phyloP scores from a whole-genome alignment of 148 eudicot genomes.

The Camellia sinensis region DNA sequence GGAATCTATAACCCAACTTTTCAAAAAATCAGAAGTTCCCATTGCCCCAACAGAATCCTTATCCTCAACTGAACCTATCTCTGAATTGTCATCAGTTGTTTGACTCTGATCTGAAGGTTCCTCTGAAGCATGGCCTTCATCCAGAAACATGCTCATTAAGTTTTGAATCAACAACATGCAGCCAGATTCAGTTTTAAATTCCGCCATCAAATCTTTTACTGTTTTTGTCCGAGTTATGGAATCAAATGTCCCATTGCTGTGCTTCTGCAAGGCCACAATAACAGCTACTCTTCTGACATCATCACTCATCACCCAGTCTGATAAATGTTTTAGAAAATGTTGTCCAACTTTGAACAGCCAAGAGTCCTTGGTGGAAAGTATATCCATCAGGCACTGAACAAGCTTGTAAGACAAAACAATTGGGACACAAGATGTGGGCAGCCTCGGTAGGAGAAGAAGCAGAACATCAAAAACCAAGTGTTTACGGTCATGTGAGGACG shows the following conservation, averaged over 20 bases:
- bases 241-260: slow-evolving; percentile 89
- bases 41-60: slow-evolving; percentile 55
- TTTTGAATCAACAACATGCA: slow-evolving; percentile 72
- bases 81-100: slow-evolving; percentile 84
- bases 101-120: slow-evolving; percentile 94
- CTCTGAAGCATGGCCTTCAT: slow-evolving; percentile 65
- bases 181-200: slow-evolving; percentile 75
- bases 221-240: slow-evolving; percentile 65
- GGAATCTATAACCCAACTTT: slow-evolving; percentile 86
- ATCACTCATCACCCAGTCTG: slow-evolving; percentile 67
- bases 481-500: slow-evolving; percentile 90
- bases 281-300: slow-evolving; percentile 71
- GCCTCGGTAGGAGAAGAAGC: slow-evolving; percentile 80
- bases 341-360: slow-evolving; percentile 85
- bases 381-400: slow-evolving; percentile 84
- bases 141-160: slow-evolving; percentile 73
- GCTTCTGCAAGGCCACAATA: slow-evolving; percentile 79
- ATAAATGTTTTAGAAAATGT: slow-evolving; percentile 64
- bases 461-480: slow-evolving; percentile 79
- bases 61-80: slow-evolving; percentile 64
- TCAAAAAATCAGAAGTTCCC: slow-evolving; percentile 58
- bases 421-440: slow-evolving; percentile 70
- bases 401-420: slow-evolving; percentile 69
- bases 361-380: slow-evolving; percentile 70
- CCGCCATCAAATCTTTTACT: slow-evolving; percentile 72